Evolutionary conservation across 148 eudicot genomes (phyloP).

Genomic region (Oxyria digyna): DNA sequence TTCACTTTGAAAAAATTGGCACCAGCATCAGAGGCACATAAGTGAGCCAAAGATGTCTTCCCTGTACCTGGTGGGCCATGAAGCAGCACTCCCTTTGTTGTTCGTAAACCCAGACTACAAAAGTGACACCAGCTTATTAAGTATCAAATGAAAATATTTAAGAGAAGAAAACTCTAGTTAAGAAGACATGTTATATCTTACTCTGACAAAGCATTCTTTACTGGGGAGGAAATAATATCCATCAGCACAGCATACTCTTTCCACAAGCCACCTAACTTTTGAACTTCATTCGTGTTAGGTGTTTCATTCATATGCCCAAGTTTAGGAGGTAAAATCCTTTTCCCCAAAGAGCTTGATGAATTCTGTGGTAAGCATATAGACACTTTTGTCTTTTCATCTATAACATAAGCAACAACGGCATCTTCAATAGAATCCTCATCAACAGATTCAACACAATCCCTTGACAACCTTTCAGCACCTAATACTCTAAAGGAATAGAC

Average conservation of each 20-base stretch:
- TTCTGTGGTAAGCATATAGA: constrained; percentile 26
- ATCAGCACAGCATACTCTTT: constrained; percentile 57
- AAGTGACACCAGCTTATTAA: constrained; percentile 21
- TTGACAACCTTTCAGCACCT: constrained; percentile 26
- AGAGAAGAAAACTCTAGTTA: neutral
- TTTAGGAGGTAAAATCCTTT: constrained; percentile 14
- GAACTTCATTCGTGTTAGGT: constrained; percentile 17
- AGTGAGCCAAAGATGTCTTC: constrained; percentile 73
- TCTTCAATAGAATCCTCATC: constrained; percentile 15
- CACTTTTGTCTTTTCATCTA: constrained; percentile 47
- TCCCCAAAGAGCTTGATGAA: constrained; percentile 17
- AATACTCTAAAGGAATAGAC: constrained; percentile 49
- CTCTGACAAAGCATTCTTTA: constrained; percentile 53
- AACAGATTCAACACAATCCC: constrained; percentile 13
- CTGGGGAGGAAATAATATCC: constrained; percentile 48
- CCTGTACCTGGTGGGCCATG: constrained; percentile 97
- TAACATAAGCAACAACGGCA: constrained; percentile 27
- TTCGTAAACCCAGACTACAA: constrained; percentile 67
- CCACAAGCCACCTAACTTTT: constrained; percentile 61
- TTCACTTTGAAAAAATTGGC: constrained; percentile 64
- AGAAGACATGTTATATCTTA: constrained; percentile 17
- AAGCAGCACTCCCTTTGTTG: constrained; percentile 93
- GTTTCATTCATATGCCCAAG: constrained; percentile 14
- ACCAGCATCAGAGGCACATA: constrained; percentile 75
- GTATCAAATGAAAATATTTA: constrained; percentile 9